Percentiles rank a stretch among this genome's conserved stretches.
Evolutionary conservation across 352 stramenopile genomes (phyloP).

Genomic region (Pythium rhizo-oryzae): DNA sequence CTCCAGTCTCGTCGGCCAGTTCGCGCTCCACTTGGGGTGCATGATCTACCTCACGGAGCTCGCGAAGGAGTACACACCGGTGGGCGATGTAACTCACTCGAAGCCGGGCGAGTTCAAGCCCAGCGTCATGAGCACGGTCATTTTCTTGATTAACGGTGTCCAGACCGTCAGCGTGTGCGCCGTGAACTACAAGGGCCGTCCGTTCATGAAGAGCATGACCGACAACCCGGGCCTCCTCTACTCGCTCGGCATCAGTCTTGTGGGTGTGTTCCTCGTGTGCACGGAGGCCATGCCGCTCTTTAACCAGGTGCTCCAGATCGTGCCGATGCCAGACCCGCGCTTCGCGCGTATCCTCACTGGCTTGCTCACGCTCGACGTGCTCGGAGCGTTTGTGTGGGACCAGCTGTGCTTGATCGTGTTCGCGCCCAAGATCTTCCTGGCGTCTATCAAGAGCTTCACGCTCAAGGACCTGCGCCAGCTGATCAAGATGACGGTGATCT

Average conservation of each 20-base stretch:
- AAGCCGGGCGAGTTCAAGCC: slow-evolving; percentile 95
- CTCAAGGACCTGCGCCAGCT: slow-evolving; percentile 81
- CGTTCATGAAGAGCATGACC: slow-evolving; percentile 98
- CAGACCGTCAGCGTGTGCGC: slow-evolving; percentile 98
- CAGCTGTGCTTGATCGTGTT: slow-evolving; percentile 86
- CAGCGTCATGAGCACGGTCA: slow-evolving; percentile 98
- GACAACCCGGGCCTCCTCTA: slow-evolving; percentile 97
- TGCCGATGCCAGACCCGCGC: slow-evolving; percentile 88
- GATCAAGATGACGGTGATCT: slow-evolving; percentile 85
- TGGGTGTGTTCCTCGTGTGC: slow-evolving; percentile 92
- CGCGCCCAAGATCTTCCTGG: slow-evolving; percentile 86
- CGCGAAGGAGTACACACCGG: slow-evolving; percentile 88
- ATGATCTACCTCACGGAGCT: slow-evolving; percentile 94
- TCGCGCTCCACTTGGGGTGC: slow-evolving; percentile 93
- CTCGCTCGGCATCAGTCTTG: slow-evolving; percentile 84
- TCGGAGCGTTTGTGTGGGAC: slow-evolving; percentile 87
- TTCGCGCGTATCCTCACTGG: slow-evolving; percentile 84
- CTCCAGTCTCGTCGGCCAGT: slow-evolving; percentile 95
- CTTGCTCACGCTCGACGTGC: slow-evolving; percentile 81
- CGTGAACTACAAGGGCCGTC: slow-evolving; percentile 98
- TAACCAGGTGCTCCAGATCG: slow-evolving; percentile 93
- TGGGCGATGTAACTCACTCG: slow-evolving; percentile 76
- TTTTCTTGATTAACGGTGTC: slow-evolving; percentile 97
- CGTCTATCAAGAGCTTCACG: slow-evolving; percentile 72
- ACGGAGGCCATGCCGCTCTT: slow-evolving; percentile 91